Evolutionary conservation across 345 rosid species (phyloP).

Genomic region (Syzygium aromaticum): DNA sequence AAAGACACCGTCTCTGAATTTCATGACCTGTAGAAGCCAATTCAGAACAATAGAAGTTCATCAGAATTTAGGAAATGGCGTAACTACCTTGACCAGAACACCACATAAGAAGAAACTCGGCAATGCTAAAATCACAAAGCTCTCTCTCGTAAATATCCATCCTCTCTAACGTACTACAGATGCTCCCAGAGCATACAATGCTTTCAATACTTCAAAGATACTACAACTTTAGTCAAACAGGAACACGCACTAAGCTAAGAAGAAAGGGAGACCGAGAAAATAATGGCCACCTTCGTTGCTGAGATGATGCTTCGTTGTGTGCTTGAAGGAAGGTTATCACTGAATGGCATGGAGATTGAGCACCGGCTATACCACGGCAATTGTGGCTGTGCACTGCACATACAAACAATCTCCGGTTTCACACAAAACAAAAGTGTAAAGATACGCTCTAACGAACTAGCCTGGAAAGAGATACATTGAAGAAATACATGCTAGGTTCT

Average conservation of each 20-base stretch:
- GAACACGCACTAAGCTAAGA: neutral
- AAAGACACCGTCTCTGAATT: neutral
- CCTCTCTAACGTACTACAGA: neutral
- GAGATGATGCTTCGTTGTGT: neutral
- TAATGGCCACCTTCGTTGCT: neutral
- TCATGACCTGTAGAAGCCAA: neutral
- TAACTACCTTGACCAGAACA: neutral
- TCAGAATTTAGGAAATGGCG: neutral
- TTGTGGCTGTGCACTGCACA: slow-evolving; percentile 12
- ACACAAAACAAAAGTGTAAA: neutral
- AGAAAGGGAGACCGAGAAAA: neutral
- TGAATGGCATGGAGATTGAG: neutral
- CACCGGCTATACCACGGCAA: slow-evolving; percentile 7
- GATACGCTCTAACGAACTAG: neutral
- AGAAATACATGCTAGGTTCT: neutral
- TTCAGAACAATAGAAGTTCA: neutral
- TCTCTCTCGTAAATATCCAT: neutral
- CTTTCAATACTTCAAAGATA: neutral
- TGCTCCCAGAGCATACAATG: neutral
- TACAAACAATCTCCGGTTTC: neutral
- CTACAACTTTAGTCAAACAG: neutral
- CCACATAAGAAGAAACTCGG: neutral
- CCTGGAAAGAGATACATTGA: neutral
- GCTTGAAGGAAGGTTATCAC: neutral
- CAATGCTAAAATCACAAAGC: neutral